A percentile compares a stretch with the other conserved stretches of the same genome.
Conservation (phyloP, 345 rosid species). For the Sisymbrium altissimum region DNA sequence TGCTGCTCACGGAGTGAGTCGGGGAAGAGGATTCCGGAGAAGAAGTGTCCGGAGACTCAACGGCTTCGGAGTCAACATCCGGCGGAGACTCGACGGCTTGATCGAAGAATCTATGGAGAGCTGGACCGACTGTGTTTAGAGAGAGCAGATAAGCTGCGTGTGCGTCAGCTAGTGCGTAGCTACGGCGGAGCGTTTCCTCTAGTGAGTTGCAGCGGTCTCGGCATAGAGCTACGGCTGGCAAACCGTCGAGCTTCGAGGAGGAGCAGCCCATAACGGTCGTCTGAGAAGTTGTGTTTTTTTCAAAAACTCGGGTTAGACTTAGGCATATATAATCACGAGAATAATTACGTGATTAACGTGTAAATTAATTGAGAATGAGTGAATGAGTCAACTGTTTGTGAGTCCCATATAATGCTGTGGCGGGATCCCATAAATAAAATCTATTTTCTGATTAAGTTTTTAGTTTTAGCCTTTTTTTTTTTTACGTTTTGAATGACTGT, state of each 20-base stretch:
- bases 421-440: slow-evolving; percentile 25
- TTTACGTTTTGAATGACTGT: background rate
- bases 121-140: slow-evolving; percentile 43
- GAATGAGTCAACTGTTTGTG: too few species aligned
- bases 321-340: background rate
- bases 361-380: too few species aligned
- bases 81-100: slow-evolving; percentile 20
- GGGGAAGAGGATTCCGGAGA: slow-evolving; percentile 28
- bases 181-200: slow-evolving; percentile 51
- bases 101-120: slow-evolving; percentile 42
- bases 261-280: slow-evolving; percentile 40
- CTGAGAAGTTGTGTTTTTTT: background rate
- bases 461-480: background rate
- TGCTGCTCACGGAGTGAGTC: slow-evolving; percentile 28
- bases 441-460: background rate
- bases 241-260: slow-evolving; percentile 44
- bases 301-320: background rate
- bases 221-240: slow-evolving; percentile 58
- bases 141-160: slow-evolving; percentile 51
- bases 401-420: background rate
- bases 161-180: slow-evolving; percentile 54
- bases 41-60: slow-evolving; percentile 1
- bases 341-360: too few species aligned
- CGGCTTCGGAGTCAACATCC: background rate
- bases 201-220: slow-evolving; percentile 58